These are phyloP conservation scores for Penicillium sp. DNA, from an alignment of 2,329 filamentous ascomycete genomes.

Conservation along the genomic window DNA sequence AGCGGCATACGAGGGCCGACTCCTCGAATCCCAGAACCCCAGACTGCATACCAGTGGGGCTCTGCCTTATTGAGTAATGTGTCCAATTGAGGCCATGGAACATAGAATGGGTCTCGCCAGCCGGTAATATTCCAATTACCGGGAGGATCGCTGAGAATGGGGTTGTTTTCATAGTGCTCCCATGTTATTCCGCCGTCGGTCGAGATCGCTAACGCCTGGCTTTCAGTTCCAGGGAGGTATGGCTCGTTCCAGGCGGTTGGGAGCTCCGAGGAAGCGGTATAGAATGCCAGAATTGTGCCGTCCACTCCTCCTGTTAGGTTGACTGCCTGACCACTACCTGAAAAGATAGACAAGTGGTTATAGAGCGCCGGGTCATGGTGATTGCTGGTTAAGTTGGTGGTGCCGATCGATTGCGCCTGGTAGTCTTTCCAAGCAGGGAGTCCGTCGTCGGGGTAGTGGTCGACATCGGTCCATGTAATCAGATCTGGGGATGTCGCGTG, in stretches of 20 bases:
- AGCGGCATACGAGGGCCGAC: conserved; percentile 16
- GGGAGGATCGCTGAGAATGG: conserved; percentile 11
- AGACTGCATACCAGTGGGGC: conserved; percentile 16
- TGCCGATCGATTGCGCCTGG: conserved; percentile 15
- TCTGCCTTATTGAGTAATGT: conserved; percentile 5
- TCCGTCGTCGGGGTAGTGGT: conserved; percentile 10
- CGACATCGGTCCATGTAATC: conserved; percentile 16
- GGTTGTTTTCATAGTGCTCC: conserved; percentile 14
- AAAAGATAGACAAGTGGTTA: conserved; percentile 16
- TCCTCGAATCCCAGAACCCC: conserved; percentile 14
- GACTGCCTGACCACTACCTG: conserved; percentile 10
- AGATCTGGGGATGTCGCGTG: conserved; percentile 14
- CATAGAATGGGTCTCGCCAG: conserved; percentile 16
- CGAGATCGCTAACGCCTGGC: conserved; percentile 12
- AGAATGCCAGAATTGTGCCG: conserved; percentile 15
- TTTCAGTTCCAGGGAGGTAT: conserved; percentile 13
- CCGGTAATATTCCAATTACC: conserved; percentile 16
- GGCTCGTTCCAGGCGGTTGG: conserved; percentile 13
- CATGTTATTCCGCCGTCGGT: conserved; percentile 15
- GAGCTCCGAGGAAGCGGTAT: conserved; percentile 8
- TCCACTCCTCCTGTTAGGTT: conserved; percentile 11
- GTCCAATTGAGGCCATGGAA: conserved; percentile 10
- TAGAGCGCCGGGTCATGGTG: conserved; percentile 14
- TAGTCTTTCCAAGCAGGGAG: conserved; percentile 16
- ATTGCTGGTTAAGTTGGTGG: conserved; percentile 14